Percentiles rank a stretch among this genome's conserved stretches.
phyloP scores from a whole-genome alignment of 345 rosid genomes.

The Citrus medica region DNA sequence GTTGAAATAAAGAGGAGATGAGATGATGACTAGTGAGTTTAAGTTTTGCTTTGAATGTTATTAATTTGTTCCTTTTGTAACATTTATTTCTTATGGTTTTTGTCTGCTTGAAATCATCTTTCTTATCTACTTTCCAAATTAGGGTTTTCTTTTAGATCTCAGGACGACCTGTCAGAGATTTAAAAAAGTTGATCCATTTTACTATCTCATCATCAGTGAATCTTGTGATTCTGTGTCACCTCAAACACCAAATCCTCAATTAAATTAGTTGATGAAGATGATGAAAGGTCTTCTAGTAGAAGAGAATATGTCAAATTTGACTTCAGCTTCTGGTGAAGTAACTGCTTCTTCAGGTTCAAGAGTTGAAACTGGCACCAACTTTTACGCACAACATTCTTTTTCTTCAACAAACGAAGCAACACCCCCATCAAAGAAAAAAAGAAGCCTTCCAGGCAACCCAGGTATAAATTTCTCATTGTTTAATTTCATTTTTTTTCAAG shows the following conservation, averaged over 20 bases:
- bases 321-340: slow-evolving; percentile 67
- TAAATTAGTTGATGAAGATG: slow-evolving; percentile 11
- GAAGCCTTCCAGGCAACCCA: slow-evolving; percentile 61
- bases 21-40: slow-evolving; percentile 1
- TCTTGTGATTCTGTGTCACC: slow-evolving; percentile 17
- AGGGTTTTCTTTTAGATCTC: slow-evolving; percentile 42
- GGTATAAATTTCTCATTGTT: slow-evolving; percentile 20
- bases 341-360: slow-evolving; percentile 57
- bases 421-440: slow-evolving; percentile 46
- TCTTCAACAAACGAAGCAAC: slow-evolving; percentile 39
- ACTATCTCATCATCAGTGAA: slow-evolving; percentile 10
- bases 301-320: slow-evolving; percentile 65
- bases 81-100: background rate
- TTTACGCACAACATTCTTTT: slow-evolving; percentile 32
- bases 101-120: background rate
- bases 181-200: slow-evolving; percentile 10
- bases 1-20: background rate
- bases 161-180: slow-evolving; percentile 13
- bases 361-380: slow-evolving; percentile 28
- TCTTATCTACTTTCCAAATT: slow-evolving; percentile 21
- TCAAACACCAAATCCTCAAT: slow-evolving; percentile 7
- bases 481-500: background rate
- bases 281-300: slow-evolving; percentile 35
- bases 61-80: background rate
- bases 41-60: slow-evolving; percentile 12